Percentiles rank a stretch among this genome's conserved stretches.
phyloP scores from a whole-genome alignment of 2,329 filamentous ascomycete species.

The Laburnicola sp. region DNA sequence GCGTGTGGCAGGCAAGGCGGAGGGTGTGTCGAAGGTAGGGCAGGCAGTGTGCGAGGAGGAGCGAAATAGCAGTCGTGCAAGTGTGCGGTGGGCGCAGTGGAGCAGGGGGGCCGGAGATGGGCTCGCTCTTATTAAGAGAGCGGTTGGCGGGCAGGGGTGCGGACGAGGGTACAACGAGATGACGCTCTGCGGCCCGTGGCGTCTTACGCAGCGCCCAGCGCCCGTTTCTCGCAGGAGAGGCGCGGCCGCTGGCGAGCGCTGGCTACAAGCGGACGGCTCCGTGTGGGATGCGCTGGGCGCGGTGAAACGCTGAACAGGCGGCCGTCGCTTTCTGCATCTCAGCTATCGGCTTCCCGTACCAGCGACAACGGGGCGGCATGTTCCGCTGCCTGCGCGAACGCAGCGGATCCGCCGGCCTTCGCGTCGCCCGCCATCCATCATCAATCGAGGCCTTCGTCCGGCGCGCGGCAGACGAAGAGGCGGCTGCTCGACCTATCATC shows the following conservation, averaged over 20 bases:
- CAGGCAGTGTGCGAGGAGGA: neutral
- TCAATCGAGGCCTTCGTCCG: too few relatives aligned
- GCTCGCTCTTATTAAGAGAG: conserved; percentile 25
- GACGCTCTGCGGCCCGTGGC: conserved; percentile 1
- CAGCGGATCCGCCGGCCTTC: conserved; percentile 4
- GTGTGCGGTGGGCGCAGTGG: neutral
- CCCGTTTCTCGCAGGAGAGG: neutral
- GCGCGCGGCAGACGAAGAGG: neutral
- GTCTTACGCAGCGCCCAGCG: neutral
- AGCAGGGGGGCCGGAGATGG: conserved; percentile 17
- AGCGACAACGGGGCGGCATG: too few relatives aligned
- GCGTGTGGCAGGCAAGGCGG: conserved; percentile 7
- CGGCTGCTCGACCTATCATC: conserved; percentile 6
- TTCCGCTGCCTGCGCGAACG: neutral
- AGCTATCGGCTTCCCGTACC: neutral
- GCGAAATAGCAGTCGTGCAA: neutral
- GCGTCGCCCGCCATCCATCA: neutral
- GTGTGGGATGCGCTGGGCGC: conserved; percentile 1
- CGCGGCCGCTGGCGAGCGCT: neutral
- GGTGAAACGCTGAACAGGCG: neutral
- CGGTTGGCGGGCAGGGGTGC: conserved; percentile 32
- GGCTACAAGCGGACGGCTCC: neutral
- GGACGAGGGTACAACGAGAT: conserved; percentile 18
- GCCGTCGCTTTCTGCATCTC: neutral
- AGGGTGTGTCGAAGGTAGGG: neutral